phyloP scores from a whole-genome alignment of 306 rosid genomes.

The Leucaena leucocephala region DNA sequence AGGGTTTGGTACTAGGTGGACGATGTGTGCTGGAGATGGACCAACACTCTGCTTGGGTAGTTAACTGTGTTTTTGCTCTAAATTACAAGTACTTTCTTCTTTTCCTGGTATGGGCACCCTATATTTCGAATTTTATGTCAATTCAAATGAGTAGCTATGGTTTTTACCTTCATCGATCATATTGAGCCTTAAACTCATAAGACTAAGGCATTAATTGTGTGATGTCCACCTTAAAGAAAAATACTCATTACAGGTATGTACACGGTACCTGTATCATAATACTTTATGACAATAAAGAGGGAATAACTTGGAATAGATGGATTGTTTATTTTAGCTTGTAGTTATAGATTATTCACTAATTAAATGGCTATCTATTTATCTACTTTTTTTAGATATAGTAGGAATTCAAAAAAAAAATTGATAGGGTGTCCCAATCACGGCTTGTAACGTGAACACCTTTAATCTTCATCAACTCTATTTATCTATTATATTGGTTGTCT shows the following conservation, averaged over 20 bases:
- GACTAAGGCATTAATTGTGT: conserved; percentile 20
- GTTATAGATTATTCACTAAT: no score
- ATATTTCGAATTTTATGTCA: conserved; percentile 5
- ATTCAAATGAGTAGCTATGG: not conserved
- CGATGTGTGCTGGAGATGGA: conserved; percentile 99
- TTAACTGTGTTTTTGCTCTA: conserved; percentile 93
- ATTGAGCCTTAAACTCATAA: conserved; percentile 15
- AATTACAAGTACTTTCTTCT: conserved; percentile 95
- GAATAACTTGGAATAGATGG: not conserved
- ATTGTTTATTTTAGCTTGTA: no score
- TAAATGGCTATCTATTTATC: no score
- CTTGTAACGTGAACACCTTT: no score
- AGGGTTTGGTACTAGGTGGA: conserved; percentile 69
- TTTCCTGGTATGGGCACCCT: conserved; percentile 74
- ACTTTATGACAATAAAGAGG: conserved; percentile 19
- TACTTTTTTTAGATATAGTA: no score
- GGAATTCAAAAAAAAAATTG: no score
- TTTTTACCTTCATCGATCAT: conserved; percentile 22
- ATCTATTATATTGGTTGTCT: no score
- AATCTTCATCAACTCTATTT: no score
- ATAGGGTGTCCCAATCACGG: no score
- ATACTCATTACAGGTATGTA: not conserved
- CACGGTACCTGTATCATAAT: not conserved
- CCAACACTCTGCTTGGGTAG: conserved; percentile 99
- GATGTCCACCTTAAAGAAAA: not conserved